phyloP scores from a whole-genome alignment of 345 rosid genomes.

The Eucalyptus marginata region DNA sequence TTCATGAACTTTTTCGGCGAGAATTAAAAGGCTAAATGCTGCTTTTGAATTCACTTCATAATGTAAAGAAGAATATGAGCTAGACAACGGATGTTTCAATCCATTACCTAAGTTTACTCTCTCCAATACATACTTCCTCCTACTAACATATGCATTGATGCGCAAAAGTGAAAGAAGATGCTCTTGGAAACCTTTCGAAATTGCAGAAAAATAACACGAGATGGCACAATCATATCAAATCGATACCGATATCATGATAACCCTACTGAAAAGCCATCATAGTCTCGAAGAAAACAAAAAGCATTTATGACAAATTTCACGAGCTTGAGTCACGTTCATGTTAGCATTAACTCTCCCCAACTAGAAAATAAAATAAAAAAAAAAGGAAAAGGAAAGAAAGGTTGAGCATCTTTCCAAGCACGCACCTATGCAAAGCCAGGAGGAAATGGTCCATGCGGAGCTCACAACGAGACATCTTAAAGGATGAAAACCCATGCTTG shows the following conservation, averaged over 20 bases:
- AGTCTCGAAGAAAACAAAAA: background rate
- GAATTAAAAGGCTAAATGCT: background rate
- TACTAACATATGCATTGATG: background rate
- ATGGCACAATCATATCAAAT: background rate
- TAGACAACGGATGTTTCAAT: background rate
- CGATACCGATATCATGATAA: background rate
- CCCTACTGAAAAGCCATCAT: background rate
- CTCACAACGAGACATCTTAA: background rate
- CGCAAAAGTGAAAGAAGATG: background rate
- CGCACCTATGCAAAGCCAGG: background rate
- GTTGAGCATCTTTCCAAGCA: background rate
- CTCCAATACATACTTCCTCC: background rate
- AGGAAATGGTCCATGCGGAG: background rate
- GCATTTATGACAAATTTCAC: background rate
- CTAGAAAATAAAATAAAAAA: background rate
- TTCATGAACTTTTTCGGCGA: background rate
- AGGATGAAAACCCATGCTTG: background rate
- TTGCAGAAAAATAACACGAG: background rate
- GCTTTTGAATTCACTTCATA: background rate
- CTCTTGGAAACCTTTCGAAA: background rate
- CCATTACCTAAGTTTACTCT: background rate
- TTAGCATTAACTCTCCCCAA: rapidly evolving
- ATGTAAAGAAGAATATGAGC: background rate
- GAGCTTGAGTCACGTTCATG: background rate
- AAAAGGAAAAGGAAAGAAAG: background rate